Conservation (phyloP, 2,329 filamentous ascomycete species). For the Aphanoascus verrucosus region DNA sequence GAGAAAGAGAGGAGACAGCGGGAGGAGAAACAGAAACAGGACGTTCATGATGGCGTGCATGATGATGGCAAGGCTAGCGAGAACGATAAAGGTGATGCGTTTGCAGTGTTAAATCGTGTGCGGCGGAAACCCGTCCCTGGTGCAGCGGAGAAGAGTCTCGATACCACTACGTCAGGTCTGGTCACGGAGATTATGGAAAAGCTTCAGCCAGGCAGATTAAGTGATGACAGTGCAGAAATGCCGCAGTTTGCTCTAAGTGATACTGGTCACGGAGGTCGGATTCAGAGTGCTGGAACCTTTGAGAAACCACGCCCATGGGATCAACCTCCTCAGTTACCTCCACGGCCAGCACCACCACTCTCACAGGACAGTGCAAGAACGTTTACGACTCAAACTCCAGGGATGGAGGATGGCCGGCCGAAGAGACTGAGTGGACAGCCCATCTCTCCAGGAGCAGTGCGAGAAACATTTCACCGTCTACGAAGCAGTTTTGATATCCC, state of each 20-base stretch:
- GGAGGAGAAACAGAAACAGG: background rate
- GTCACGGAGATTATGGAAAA: background rate
- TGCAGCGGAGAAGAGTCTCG: slow-evolving; percentile 9
- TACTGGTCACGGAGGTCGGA: background rate
- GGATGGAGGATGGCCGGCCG: background rate
- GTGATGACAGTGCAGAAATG: too few relatives aligned
- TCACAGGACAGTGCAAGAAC: background rate
- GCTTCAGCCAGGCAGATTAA: background rate
- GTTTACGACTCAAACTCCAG: too few relatives aligned
- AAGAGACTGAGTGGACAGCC: slow-evolving; percentile 9
- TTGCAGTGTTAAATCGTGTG: slow-evolving; percentile 27
- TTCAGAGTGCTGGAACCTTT: background rate
- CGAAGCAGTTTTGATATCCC: slow-evolving; percentile 6
- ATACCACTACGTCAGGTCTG: background rate
- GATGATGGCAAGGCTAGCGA: background rate
- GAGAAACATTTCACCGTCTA: slow-evolving; percentile 7
- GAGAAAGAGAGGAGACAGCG: slow-evolving; percentile 25
- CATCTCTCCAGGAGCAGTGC: background rate
- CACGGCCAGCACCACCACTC: slow-evolving; percentile 5
- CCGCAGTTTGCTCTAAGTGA: background rate
- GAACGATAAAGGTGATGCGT: slow-evolving; percentile 13
- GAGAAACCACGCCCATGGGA: background rate
- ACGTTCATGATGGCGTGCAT: background rate
- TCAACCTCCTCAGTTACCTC: slow-evolving; percentile 1
- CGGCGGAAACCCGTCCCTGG: slow-evolving; percentile 31